phyloP scores from a whole-genome alignment of 148 eudicot genomes.

The Linanthus parryae region DNA sequence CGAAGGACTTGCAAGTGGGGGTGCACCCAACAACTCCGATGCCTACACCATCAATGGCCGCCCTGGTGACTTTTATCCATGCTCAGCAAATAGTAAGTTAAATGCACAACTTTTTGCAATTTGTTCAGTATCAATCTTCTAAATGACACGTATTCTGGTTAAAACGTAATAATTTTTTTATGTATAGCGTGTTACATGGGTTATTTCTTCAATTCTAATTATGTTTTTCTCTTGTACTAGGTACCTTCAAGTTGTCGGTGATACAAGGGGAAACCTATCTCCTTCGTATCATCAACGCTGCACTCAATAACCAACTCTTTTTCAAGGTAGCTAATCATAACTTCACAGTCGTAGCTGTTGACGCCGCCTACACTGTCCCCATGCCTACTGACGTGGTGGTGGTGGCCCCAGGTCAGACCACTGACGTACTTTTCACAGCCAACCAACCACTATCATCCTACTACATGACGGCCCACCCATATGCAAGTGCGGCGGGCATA shows the following conservation, averaged over 20 bases:
- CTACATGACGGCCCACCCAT: conserved; percentile 60
- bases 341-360: conserved; percentile 61
- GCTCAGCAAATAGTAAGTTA: conserved; percentile 52
- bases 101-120: neutral
- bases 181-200: neutral
- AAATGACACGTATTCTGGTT: too few relatives aligned
- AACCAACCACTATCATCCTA: conserved; percentile 35
- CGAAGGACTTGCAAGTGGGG: conserved; percentile 29
- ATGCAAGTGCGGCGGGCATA: conserved; percentile 31
- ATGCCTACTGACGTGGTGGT: conserved; percentile 42
- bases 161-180: too few relatives aligned
- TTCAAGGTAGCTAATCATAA: conserved; percentile 68
- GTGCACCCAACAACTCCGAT: conserved; percentile 45
- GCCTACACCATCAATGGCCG: conserved; percentile 61
- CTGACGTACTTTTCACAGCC: conserved; percentile 55
- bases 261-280: conserved; percentile 56
- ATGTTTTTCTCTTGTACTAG: conserved; percentile 12
- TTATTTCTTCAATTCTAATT: neutral
- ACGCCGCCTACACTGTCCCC: conserved; percentile 57
- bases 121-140: neutral
- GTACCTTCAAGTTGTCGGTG: conserved; percentile 31
- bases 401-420: conserved; percentile 68
- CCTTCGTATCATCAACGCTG: conserved; percentile 70
- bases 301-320: conserved; percentile 61
- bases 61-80: conserved; percentile 53